Evolutionary conservation across 1,284 basidiomycete species (phyloP).

Genomic region (Boletus hoseneyae): DNA sequence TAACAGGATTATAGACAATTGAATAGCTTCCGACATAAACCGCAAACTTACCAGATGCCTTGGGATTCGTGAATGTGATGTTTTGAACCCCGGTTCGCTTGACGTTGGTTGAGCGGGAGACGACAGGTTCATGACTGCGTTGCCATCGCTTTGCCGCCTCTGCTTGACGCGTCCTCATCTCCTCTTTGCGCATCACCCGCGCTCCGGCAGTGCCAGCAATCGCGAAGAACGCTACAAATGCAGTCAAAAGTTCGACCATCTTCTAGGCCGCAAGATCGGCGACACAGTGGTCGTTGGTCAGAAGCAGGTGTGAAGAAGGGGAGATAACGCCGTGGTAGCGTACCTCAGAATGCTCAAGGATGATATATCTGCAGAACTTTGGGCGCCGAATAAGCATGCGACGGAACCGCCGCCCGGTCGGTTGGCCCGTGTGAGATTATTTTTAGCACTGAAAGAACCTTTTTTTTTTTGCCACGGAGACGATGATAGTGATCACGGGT

Average conservation of each 20-base stretch:
- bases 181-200: constrained; percentile 23
- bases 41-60: constrained; percentile 51
- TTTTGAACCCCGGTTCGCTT: constrained; percentile 43
- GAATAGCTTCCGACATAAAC: background rate
- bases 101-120: background rate
- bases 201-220: constrained; percentile 5
- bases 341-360: too few species aligned
- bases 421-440: too few species aligned
- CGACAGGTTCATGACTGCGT: constrained; percentile 21
- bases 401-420: too few species aligned
- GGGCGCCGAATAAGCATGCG: too few species aligned
- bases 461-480: too few species aligned
- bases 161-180: constrained; percentile 15
- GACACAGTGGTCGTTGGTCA: too few species aligned
- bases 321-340: too few species aligned
- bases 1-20: constrained; percentile 22
- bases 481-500: too few species aligned
- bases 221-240: constrained; percentile 10
- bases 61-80: constrained; percentile 69
- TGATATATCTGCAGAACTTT: too few species aligned
- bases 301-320: too few species aligned
- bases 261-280: too few species aligned
- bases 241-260: constrained; percentile 14
- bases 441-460: too few species aligned
- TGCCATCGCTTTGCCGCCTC: constrained; percentile 41